Evolutionary conservation across 2,329 filamentous ascomycete genomes (phyloP).

Genomic region (Penicillium sp.): DNA sequence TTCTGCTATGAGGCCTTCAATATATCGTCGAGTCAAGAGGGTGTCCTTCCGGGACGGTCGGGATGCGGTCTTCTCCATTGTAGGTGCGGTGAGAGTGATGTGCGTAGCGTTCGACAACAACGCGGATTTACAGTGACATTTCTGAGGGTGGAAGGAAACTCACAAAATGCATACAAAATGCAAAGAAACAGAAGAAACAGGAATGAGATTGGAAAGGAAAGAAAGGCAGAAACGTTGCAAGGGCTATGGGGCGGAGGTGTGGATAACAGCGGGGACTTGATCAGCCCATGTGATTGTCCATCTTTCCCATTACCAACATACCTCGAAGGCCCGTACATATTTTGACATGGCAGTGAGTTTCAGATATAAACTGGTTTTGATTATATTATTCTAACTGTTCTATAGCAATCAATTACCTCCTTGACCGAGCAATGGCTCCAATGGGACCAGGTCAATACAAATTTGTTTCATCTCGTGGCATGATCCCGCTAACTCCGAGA

Average conservation of each 20-base stretch:
- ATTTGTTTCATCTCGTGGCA: slow-evolving; percentile 5
- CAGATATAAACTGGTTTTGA: not conserved
- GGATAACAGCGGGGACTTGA: slow-evolving; percentile 19
- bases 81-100: slow-evolving; percentile 5
- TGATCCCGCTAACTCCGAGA: slow-evolving; percentile 14
- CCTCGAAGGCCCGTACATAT: not conserved
- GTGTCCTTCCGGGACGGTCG: slow-evolving; percentile 37
- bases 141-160: not conserved
- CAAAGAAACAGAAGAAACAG: not conserved
- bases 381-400: slow-evolving; percentile 1
- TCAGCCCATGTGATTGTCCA: slow-evolving; percentile 9
- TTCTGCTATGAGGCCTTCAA: slow-evolving; percentile 75
- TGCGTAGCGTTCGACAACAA: not conserved
- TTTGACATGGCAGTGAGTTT: slow-evolving; percentile 21
- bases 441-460: slow-evolving; percentile 42
- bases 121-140: slow-evolving; percentile 1
- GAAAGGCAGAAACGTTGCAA: slow-evolving; percentile 9
- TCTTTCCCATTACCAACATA: slow-evolving; percentile 4
- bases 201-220: slow-evolving; percentile 2
- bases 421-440: slow-evolving; percentile 51
- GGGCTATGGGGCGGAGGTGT: slow-evolving; percentile 12
- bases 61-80: slow-evolving; percentile 17
- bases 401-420: slow-evolving; percentile 28
- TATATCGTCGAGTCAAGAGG: slow-evolving; percentile 53
- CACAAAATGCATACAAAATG: not conserved